Evolutionary conservation across 305 asterid species (phyloP).

Genomic region (Stenogyne calaminthoides): DNA sequence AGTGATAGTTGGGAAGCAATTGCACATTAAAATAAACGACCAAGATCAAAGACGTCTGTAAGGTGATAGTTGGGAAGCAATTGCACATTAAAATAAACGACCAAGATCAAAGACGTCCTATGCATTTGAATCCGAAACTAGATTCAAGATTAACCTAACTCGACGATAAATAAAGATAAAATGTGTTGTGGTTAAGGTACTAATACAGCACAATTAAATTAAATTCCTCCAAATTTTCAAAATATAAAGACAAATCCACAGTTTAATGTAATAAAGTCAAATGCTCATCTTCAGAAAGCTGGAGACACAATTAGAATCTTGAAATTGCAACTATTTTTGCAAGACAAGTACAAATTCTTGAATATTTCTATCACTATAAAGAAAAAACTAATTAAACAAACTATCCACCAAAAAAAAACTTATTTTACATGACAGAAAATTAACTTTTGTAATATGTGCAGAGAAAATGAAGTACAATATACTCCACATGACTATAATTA

Average conservation of each 20-base stretch:
- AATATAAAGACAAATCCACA: background rate
- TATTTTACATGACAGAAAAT: too few species aligned
- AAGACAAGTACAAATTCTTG: background rate
- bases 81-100: background rate
- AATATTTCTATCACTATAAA: background rate
- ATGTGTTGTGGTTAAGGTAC: background rate
- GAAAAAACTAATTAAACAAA: background rate
- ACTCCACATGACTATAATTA: too few species aligned
- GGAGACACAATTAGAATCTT: background rate
- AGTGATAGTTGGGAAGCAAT: too few species aligned
- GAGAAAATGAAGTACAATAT: too few species aligned
- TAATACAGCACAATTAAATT: background rate
- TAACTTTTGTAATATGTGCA: too few species aligned
- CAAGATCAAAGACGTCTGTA: background rate
- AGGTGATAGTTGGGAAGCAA: too few species aligned
- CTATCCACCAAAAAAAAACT: background rate
- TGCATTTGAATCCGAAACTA: background rate
- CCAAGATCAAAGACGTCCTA: background rate
- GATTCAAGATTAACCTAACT: background rate
- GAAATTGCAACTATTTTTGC: conserved; percentile 10
- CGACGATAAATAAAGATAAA: background rate
- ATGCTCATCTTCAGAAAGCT: background rate
- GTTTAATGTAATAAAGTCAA: background rate
- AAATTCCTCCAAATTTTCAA: background rate
- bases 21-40: background rate